Evolutionary conservation across 2,329 filamentous ascomycete genomes (phyloP), one percentile per base, ranked within the genome.

Genomic region (Orbilia quercus): DNA sequence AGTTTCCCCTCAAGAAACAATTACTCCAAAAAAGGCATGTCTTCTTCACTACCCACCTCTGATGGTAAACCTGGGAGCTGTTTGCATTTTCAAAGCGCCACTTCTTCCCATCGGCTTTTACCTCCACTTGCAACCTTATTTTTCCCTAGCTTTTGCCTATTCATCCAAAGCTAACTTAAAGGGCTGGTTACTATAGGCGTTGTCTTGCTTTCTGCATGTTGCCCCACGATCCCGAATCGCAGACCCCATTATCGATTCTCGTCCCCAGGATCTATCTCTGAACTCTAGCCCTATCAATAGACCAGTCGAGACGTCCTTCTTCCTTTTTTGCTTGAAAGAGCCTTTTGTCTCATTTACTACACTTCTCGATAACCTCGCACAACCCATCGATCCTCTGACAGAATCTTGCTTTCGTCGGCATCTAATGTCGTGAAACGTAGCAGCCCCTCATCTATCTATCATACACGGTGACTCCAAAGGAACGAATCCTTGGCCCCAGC

Each of bases 131-230:
- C 28, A 38, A 34, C 28, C 20, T 34, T 28, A 38, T 62, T 25
- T 25, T 57, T 28, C 54, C 25, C 40, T 50, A 7, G 44, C 53
- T 59, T 31, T 23, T 36, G 42, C 47, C 31, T 50, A 42, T 73
- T 57, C 53, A 40, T 66, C 48, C 54, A 57, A 66, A 62, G n/a
- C 69, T 73, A 73, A 73, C 69, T 62, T 55, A 53, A 55, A 66
- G 20, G 47, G 25, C 42, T 54, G 40, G 36, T n/a, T 62, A 38
- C 44, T 72, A 72, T 58, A 72, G 59, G 59, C 45, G 50, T 59
- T 40, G n/a, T 55, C 69, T 73, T 45, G 54, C n/a, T 73, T 54
- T 59, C 47, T 60, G 60, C 53, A 66, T 54, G 31, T 22, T 50
- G 69, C 69, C 60, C 69, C 69, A 66, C 69, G 60, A 73, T 55